A percentile compares a stretch with the other conserved stretches of the same genome.
phyloP scores from a whole-genome alignment of 768 basidiomycete genomes.

The Termitomyces sp. region DNA sequence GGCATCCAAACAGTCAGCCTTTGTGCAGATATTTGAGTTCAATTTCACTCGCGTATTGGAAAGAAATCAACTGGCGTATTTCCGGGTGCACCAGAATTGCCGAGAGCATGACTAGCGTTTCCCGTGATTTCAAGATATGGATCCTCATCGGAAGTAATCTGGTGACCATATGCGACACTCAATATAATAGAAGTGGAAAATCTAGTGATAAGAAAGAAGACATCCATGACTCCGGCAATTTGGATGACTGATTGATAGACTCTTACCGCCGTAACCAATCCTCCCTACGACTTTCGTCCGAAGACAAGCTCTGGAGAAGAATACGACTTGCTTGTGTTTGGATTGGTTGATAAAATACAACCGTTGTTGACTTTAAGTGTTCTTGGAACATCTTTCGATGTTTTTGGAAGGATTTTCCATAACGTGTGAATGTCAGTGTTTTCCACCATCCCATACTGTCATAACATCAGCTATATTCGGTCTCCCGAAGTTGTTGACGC shows the following conservation, averaged over 20 bases:
- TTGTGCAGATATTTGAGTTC: not conserved
- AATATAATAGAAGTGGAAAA: slow-evolving; percentile 17
- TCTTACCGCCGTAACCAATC: not conserved
- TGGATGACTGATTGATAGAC: not conserved
- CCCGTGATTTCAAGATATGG: slow-evolving; percentile 30
- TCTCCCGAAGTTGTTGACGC: not conserved
- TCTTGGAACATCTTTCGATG: not conserved
- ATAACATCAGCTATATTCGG: too few species aligned
- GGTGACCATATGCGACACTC: slow-evolving; percentile 25
- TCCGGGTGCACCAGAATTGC: slow-evolving; percentile 17
- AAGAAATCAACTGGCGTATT: slow-evolving; percentile 12
- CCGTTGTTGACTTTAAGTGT: not conserved
- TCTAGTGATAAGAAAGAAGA: not conserved
- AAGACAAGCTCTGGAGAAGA: not conserved
- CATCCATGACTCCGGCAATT: not conserved
- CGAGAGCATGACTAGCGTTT: slow-evolving; percentile 17
- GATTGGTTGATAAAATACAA: not conserved
- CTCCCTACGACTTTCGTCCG: not conserved
- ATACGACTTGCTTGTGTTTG: not conserved
- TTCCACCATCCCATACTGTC: slow-evolving; percentile 9
- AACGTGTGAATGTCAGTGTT: slow-evolving; percentile 7
- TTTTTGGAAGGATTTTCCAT: slow-evolving; percentile 17
- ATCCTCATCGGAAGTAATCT: slow-evolving; percentile 26
- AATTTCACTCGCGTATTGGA: slow-evolving; percentile 17
- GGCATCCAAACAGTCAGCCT: not conserved